A percentile compares a stretch with the other conserved stretches of the same genome.
These are phyloP conservation scores for Eucalyptus decipiens DNA, from an alignment of 345 rosid genomes.

Conservation along the genomic window DNA sequence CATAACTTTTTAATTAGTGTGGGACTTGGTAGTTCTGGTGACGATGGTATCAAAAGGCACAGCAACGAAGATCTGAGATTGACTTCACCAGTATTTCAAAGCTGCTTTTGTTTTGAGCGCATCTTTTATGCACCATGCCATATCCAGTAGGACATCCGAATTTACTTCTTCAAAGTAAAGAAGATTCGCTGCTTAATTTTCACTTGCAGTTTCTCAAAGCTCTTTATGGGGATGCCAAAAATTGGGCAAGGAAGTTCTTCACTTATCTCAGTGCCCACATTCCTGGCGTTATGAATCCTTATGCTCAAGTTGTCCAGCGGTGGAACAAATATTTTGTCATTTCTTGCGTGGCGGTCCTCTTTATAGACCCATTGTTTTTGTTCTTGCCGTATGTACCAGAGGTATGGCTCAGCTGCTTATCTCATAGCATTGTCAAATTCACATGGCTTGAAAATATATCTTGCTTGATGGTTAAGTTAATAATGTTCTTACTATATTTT, in stretches of 20 bases:
- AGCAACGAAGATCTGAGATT: neutral
- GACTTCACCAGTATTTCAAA: neutral
- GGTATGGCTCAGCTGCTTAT: too few relatives aligned
- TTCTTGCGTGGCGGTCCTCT: too few relatives aligned
- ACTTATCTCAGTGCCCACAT: slow-evolving; percentile 16
- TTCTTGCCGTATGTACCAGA: too few relatives aligned
- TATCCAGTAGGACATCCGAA: neutral
- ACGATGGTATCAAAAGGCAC: neutral
- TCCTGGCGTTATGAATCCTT: slow-evolving; percentile 76
- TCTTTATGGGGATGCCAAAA: slow-evolving; percentile 70
- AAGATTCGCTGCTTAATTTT: neutral
- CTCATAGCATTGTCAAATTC: too few relatives aligned
- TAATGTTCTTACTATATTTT: too few relatives aligned
- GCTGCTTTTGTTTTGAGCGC: neutral
- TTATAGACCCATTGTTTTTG: too few relatives aligned
- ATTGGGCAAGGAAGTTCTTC: slow-evolving; percentile 50
- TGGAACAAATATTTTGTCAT: slow-evolving; percentile 68
- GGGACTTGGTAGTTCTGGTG: neutral
- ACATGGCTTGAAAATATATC: too few relatives aligned
- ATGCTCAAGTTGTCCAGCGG: slow-evolving; percentile 25
- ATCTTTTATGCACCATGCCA: neutral
- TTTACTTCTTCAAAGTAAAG: neutral
- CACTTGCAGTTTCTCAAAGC: slow-evolving; percentile 40
- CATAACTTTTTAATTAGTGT: neutral
- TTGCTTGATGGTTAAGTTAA: too few relatives aligned